Evolutionary conservation across 2,329 filamentous ascomycete genomes (phyloP).

Genomic region (Hirsutella minnesotensis): DNA sequence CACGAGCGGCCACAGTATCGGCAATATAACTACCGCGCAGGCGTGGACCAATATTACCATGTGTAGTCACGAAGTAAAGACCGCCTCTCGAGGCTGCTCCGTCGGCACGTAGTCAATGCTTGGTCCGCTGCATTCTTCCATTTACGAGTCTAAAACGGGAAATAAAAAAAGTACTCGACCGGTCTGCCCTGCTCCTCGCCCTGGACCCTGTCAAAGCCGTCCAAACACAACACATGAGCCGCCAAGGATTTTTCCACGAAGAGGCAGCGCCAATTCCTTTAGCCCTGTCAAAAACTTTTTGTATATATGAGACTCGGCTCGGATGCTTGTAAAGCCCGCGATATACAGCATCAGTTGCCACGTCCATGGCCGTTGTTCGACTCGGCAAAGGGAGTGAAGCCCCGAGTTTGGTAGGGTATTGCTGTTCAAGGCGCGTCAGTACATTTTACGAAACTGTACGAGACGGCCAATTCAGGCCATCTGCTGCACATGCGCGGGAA

Average conservation of each 20-base stretch:
- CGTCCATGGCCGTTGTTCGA: conserved; percentile 31
- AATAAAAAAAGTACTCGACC: conserved; percentile 41
- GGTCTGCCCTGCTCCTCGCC: conserved; percentile 41
- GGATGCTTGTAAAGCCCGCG: conserved; percentile 33
- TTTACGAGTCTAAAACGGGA: conserved; percentile 22
- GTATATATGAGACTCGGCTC: conserved; percentile 42
- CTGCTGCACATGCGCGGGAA: no score
- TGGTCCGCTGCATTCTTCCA: conserved; percentile 10
- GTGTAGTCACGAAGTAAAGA: no score
- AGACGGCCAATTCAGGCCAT: background rate
- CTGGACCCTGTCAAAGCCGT: conserved; percentile 36
- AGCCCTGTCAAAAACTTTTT: conserved; percentile 46
- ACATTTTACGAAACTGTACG: no score
- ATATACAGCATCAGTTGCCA: conserved; percentile 30
- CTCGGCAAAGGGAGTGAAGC: conserved; percentile 20
- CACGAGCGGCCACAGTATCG: no score
- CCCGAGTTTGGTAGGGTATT: conserved; percentile 16
- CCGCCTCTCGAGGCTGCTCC: no score
- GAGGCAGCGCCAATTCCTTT: conserved; percentile 37
- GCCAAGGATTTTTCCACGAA: conserved; percentile 32
- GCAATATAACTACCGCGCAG: no score
- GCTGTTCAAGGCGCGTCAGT: conserved; percentile 16
- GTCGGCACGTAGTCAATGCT: no score
- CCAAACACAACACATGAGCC: conserved; percentile 38
- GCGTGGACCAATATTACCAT: no score